Base-by-base conservation (phyloP, 2,329 filamentous ascomycete species). In the Nothopassalora personata region DNA sequence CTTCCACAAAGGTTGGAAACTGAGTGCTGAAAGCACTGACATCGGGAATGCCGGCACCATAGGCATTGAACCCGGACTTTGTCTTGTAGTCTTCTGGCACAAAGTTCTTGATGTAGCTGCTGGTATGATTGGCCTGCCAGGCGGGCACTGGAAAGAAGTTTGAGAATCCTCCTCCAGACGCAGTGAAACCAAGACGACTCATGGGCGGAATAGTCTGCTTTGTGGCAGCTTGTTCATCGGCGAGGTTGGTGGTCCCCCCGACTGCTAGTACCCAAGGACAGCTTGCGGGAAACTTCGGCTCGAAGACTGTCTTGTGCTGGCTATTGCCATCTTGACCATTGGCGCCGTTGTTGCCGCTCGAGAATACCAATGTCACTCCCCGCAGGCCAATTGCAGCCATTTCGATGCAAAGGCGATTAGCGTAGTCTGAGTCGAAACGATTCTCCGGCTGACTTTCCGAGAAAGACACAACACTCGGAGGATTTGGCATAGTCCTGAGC, bases 361-460 rank as follows among this genome's bases (percentile, higher is more conserved):
- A 80, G 62, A 84, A 84, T 18, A 88, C 74, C 6, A 88, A 76
- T 0, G 81, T 82, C 1, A 86, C 81, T 13, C 86, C 86, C 46
- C 85, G 81, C 1, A 83, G 80, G n/a, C 85, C 85, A 39, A 88
- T 80, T 65, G 86, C 80, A 52, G 81, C 83, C 67, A 87, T 85
- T 67, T 85, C 76, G 63, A 82, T 80, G 75, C 86, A 89, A 6
- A 87, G 82, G 51, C 80, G 79, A 49, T 76, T 74, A 8, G 83
- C 83, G 66, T 87, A 89, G 18, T 79, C 64, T 15, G 59, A 60
- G 48, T 67, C 62, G 23, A 68, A 49, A 1, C 53, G 30, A 19
- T 67, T 55, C 49, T 68, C 66, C 5, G 64, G 57, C 50, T 62
- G 56, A 28, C 53, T 60, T 46, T 67, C 66, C 11, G 64, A 63